These are phyloP conservation scores for Termitomyces sp. DNA, from an alignment of 768 basidiomycete species.

Conservation along the genomic window DNA sequence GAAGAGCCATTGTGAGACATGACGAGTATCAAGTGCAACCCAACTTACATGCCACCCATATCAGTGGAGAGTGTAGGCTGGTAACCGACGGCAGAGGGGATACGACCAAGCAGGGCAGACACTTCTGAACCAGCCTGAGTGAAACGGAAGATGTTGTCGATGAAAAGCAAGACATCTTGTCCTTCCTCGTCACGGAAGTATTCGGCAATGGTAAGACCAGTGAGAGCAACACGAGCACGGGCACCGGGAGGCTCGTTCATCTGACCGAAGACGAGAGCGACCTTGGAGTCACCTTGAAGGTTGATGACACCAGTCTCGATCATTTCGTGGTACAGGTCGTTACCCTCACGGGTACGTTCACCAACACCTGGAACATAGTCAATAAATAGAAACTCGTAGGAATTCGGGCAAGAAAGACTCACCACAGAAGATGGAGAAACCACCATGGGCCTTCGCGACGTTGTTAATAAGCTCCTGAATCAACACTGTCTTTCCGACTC, in stretches of 20 bases:
- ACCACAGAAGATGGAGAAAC: slow-evolving; percentile 99
- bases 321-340: slow-evolving; percentile 99
- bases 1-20: slow-evolving; percentile 6
- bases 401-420: slow-evolving; percentile 14
- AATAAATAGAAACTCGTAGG: background rate
- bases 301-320: slow-evolving; percentile 99
- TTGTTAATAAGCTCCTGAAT: slow-evolving; percentile 99
- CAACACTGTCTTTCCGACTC: slow-evolving; percentile 99
- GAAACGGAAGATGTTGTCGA: slow-evolving; percentile 99
- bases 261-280: slow-evolving; percentile 99
- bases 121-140: slow-evolving; percentile 99
- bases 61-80: slow-evolving; percentile 99
- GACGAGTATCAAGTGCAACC: background rate
- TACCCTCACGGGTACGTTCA: slow-evolving; percentile 99
- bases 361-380: slow-evolving; percentile 73
- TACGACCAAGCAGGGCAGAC: slow-evolving; percentile 99
- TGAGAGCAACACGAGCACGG: slow-evolving; percentile 99
- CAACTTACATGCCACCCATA: slow-evolving; percentile 96
- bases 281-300: slow-evolving; percentile 99
- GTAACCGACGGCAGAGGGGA: slow-evolving; percentile 99
- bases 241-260: slow-evolving; percentile 99
- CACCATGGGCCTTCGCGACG: slow-evolving; percentile 99
- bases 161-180: slow-evolving; percentile 99
- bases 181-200: slow-evolving; percentile 99
- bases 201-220: slow-evolving; percentile 98